A percentile compares a stretch with the other conserved stretches of the same genome.
These are phyloP conservation scores for Lipomyces spencermartinsiae DNA, from an alignment of 805 yeast genomes.

Conservation along the genomic window DNA sequence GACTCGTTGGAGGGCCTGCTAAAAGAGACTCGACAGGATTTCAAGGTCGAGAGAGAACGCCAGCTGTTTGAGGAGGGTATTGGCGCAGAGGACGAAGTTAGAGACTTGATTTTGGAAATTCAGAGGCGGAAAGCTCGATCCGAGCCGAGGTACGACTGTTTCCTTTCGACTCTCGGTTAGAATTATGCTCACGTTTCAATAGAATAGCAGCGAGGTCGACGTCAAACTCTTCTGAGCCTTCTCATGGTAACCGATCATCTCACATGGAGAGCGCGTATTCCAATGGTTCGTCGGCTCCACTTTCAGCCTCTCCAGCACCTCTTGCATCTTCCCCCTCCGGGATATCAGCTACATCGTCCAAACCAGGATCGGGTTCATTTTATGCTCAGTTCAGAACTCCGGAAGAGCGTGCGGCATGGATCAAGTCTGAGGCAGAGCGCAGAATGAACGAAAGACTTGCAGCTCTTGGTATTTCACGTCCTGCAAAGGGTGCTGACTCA, in stretches of 20 bases:
- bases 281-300: background rate
- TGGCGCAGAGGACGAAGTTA: slow-evolving; percentile 74
- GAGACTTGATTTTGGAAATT: slow-evolving; percentile 64
- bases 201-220: background rate
- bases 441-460: slow-evolving; percentile 88
- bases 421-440: slow-evolving; percentile 80
- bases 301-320: slow-evolving; percentile 16
- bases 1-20: slow-evolving; percentile 54
- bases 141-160: background rate
- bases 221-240: slow-evolving; percentile 1
- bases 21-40: slow-evolving; percentile 46
- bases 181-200: background rate
- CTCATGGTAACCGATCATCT: background rate
- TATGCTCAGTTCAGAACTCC: slow-evolving; percentile 51
- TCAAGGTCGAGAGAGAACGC: slow-evolving; percentile 53
- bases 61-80: slow-evolving; percentile 82
- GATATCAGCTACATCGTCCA: slow-evolving; percentile 38
- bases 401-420: slow-evolving; percentile 76
- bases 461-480: slow-evolving; percentile 66
- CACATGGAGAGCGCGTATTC: background rate
- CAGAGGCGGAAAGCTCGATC: slow-evolving; percentile 32
- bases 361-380: slow-evolving; percentile 21
- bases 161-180: background rate
- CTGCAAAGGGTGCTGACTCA: slow-evolving; percentile 16
- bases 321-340: slow-evolving; percentile 29